A percentile compares a stretch with the other conserved stretches of the same genome.
phyloP scores from a whole-genome alignment of 352 stramenopile genomes.

The Phytophthora ohioensis region DNA sequence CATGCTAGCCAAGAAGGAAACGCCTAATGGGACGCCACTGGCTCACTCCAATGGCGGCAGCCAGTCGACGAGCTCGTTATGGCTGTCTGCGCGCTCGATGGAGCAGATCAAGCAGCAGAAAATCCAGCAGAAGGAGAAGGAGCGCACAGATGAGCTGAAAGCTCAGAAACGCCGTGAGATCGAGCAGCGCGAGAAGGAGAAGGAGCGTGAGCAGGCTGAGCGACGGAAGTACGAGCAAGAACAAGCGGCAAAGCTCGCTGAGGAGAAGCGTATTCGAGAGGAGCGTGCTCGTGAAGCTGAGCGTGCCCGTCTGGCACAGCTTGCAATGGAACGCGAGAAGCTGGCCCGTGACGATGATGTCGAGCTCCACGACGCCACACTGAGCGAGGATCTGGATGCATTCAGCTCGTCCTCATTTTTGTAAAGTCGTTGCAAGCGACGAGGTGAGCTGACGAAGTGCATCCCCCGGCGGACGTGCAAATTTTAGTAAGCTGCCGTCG shows the following conservation, averaged over 20 bases:
- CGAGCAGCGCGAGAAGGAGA: slow-evolving; percentile 77
- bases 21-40: slow-evolving; percentile 61
- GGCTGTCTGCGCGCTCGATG: slow-evolving; percentile 85
- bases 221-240: slow-evolving; percentile 70
- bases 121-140: slow-evolving; percentile 85
- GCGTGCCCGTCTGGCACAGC: slow-evolving; percentile 56
- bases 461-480: slow-evolving; percentile 33
- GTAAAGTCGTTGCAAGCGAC: slow-evolving; percentile 46
- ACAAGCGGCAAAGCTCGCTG: slow-evolving; percentile 47
- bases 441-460: slow-evolving; percentile 31
- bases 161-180: slow-evolving; percentile 69
- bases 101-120: slow-evolving; percentile 91
- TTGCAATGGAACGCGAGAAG: slow-evolving; percentile 75
- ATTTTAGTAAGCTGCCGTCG: slow-evolving; percentile 39
- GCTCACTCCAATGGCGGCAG: slow-evolving; percentile 70
- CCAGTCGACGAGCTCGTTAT: slow-evolving; percentile 82
- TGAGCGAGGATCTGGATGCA: slow-evolving; percentile 84
- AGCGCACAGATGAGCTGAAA: slow-evolving; percentile 73
- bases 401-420: slow-evolving; percentile 92
- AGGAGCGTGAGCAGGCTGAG: slow-evolving; percentile 74
- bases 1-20: slow-evolving; percentile 83
- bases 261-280: slow-evolving; percentile 66
- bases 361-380: slow-evolving; percentile 73
- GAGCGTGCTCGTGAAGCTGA: slow-evolving; percentile 71
- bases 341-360: slow-evolving; percentile 67